Base-by-base conservation (phyloP, 441 rosid genomes). In the Pelargonium australe region DNA sequence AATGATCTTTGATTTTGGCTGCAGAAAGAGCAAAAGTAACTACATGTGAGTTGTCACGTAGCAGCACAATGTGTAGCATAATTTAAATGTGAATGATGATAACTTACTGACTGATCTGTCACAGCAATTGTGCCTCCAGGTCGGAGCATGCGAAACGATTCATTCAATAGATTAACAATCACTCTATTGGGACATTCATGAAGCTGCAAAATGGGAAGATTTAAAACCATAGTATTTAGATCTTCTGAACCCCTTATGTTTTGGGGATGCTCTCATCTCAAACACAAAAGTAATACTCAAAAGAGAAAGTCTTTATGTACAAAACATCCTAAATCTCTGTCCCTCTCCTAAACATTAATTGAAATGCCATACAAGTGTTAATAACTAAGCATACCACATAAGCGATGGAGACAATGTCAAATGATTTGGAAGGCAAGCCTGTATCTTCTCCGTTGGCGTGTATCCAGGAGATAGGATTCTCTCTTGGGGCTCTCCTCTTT, bases 171-270 rank as follows among this genome's bases (percentile, higher is more conserved):
- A 28, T 75, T 82, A 31, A 75, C 19, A 10, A 79, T 85, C 64
- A 86, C 86, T 76, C 81, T 78, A 65, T 80, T 81, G 11, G 91
- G 91, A 64, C 86, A 85, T 82, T 86, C 88, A 55, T 83, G 87
- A 64, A 83, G 58, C 90, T 86, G 85, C 43, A 73, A 47, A 12
- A 47, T 10, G 53, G 13, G 10, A 9, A 47, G 10, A 3, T 11
- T 10, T 43, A 43, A 43, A 43, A 43, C 47, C 7, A 1, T 43
- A 43, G 6, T 43, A 43, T 43, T 23, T 23, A 2, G 2, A 23
- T 23, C 25, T 23, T 23, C 25, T 23, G 2, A 23, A 23, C 25
- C 25, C 25, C 25, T 23, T 23, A 23, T 23, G 25, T 23, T 23
- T 23, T 23, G 2, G 25, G 25, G 25, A 23, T 23, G 25, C 25